phyloP scores from a whole-genome alignment of 2,329 filamentous ascomycete genomes.

The Claviceps pazoutovae region DNA sequence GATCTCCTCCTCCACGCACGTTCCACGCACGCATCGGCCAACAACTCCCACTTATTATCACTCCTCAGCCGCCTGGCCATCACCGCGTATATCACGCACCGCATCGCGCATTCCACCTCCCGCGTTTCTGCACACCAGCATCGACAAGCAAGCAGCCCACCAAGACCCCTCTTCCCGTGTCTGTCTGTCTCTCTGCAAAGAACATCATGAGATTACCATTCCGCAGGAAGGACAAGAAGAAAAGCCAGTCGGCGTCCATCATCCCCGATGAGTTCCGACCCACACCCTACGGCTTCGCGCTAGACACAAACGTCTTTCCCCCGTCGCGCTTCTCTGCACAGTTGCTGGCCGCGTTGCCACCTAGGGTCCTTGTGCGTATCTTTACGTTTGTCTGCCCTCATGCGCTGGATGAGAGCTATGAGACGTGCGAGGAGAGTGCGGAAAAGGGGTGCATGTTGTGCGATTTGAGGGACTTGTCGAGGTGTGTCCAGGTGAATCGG shows the following conservation, averaged over 20 bases:
- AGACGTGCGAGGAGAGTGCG: slow-evolving; percentile 68
- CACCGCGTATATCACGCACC: too few species aligned
- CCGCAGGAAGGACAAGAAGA: slow-evolving; percentile 25
- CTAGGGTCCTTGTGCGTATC: slow-evolving; percentile 59
- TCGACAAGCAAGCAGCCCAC: too few species aligned
- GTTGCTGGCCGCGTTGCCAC: slow-evolving; percentile 43
- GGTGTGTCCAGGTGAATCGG: slow-evolving; percentile 61
- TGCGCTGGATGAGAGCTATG: slow-evolving; percentile 59
- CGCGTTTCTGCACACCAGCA: too few species aligned
- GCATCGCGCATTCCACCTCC: too few species aligned
- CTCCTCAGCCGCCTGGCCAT: too few species aligned
- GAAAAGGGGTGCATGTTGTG: slow-evolving; percentile 85
- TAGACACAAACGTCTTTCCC: slow-evolving; percentile 17
- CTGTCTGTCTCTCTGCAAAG: too few species aligned
- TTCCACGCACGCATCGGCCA: too few species aligned
- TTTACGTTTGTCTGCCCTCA: slow-evolving; percentile 79
- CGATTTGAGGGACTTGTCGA: slow-evolving; percentile 75
- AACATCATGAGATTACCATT: slow-evolving; percentile 22
- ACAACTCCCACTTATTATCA: too few species aligned
- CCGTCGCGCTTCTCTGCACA: slow-evolving; percentile 28
- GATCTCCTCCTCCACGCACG: too few species aligned
- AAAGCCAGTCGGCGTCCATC: slow-evolving; percentile 10
- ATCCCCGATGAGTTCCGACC: slow-evolving; percentile 19
- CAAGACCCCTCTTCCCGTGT: too few species aligned
- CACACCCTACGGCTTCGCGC: slow-evolving; percentile 8